Base-by-base conservation (phyloP, 2,329 filamentous ascomycete genomes). In the Parafenestella ontariensis region DNA sequence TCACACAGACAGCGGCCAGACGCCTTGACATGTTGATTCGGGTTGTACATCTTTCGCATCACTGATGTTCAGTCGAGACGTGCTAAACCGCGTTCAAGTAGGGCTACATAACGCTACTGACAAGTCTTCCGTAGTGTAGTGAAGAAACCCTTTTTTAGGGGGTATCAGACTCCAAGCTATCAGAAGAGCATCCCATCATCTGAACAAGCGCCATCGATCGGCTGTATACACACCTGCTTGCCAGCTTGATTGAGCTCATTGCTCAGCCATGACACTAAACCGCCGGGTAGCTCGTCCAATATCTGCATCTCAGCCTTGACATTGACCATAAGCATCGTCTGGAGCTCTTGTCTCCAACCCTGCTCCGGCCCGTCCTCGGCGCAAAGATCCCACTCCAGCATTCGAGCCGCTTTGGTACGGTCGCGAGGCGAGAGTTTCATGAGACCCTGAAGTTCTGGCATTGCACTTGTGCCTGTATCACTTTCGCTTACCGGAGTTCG, bases 271-370 rank as follows among this genome's bases (percentile, higher is more conserved):
- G 59, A 49, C 24, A 66, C 64, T 24, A 77, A 42, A 8, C 75
- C 73, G 18, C 67, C 67, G 8, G 65, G 54, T 20, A 64, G 39
- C 53, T 74, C 71, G 31, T 90, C 87, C 6, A 91, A 74, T 17
- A 87, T 83, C 66, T 95, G 89, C 46, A 94, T 90, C 69, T 95
- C 91, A 0, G 88, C 89, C 67, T 94, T 95, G 43, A 87, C 65
- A 47, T 89, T 89, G 46, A 93, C 77, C 77, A 90, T 83, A 18
- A 94, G 75, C 89, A 94, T 92, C 0, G 81, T 64, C 66, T 92
- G 90, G 15, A 94, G 63, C 64, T 92, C 88, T 2, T 74, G 73
- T 26, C 76, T 76, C 57, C 85, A 76, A 6, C 79, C 75, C 0
- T 62, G 48, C 2, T 78, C 76, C 1, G 78, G 71, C 0, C 61